Base-by-base conservation (phyloP, 2,329 filamentous ascomycete genomes). In the Sclerotinia subarctica region DNA sequence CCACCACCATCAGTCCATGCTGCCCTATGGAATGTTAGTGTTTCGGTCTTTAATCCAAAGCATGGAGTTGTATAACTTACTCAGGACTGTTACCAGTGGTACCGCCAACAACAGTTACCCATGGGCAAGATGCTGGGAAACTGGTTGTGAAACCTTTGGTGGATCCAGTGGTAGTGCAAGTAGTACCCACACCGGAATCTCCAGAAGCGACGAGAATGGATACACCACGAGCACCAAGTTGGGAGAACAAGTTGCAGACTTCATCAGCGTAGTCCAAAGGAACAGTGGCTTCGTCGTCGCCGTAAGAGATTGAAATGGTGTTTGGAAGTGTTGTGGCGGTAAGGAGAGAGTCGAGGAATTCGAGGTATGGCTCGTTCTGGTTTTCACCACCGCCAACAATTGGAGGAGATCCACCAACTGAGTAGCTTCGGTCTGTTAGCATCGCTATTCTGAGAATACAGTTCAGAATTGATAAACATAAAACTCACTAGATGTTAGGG, bases 311-410 rank as follows among this genome's bases (percentile, higher is more conserved):
- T 49, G 81, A 82, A 69, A 86, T 81, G 8, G 87, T 85, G 70
- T 86, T 85, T 0, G 89, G 88, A 1, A 91, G 80, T 65, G 83
- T 77, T 26, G 78, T 73, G 69, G 83, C 82, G 1, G 78, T 77
- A 0, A 89, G 81, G 2, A 90, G 76, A 76, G 86, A 85, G 67
- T 85, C 81, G 10, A 90, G 80, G 80, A 85, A 90, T 19, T 82
- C 82, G 1, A 90, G 80, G 77, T 90, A 91, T 0, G 88, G 88
- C 79, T 92, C 90, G 76, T 91, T 92, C 72, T 81, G 82, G 76
- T 88, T 83, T 76, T 80, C 65, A 71, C 77, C 72, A 11, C 64
- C 64, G 6, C 80, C 71, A 52, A 86, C 81, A 76, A 84, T 86
- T 0, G 85, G 81, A 15, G 81, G 78, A 74, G 84, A 84, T 24